phyloP scores from a whole-genome alignment of 2,329 filamentous ascomycete genomes.

The Fusarium lyarnte region DNA sequence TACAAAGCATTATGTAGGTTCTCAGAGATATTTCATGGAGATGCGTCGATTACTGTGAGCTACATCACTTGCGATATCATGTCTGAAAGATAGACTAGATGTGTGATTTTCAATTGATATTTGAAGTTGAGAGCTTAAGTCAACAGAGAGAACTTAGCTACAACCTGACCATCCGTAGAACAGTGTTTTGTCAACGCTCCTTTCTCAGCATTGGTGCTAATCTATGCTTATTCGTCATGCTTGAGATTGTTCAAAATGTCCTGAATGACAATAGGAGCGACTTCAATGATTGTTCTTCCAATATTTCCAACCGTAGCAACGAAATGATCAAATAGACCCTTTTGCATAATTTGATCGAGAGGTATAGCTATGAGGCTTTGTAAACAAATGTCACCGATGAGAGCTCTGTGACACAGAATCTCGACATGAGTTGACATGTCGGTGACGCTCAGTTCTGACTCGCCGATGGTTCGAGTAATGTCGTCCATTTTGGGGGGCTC shows the following conservation, averaged over 20 bases:
- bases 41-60: neutral
- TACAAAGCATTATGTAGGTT: neutral
- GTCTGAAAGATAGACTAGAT: too few species aligned
- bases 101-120: too few species aligned
- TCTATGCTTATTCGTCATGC: too few species aligned
- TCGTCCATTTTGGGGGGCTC: accelerated
- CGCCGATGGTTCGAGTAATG: neutral
- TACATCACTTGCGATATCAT: too few species aligned
- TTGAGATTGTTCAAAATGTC: too few species aligned
- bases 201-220: too few species aligned
- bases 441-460: neutral
- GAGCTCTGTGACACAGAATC: neutral
- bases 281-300: neutral
- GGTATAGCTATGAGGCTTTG: neutral
- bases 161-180: neutral
- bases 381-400: neutral
- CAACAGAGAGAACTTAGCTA: too few species aligned
- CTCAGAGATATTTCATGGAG: neutral
- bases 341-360: neutral
- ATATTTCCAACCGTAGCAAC: accelerated
- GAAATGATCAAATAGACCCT: neutral
- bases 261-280: neutral
- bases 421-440: neutral
- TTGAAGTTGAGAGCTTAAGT: too few species aligned
- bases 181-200: accelerated